Conservation (phyloP, 495 filamentous ascomycete genomes). For the Xylaria telfairii region DNA sequence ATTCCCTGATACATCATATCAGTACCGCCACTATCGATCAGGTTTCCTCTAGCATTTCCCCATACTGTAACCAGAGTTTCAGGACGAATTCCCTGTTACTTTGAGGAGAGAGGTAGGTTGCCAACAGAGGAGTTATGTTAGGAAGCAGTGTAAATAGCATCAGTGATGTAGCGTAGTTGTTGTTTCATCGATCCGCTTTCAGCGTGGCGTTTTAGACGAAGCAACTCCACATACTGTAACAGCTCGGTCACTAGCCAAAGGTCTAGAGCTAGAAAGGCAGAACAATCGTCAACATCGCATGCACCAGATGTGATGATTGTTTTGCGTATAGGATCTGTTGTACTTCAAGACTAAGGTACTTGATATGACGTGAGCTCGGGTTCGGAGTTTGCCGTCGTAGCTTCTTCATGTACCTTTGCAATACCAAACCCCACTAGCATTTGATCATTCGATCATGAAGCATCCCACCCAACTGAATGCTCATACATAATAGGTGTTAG, state of each 20-base stretch:
- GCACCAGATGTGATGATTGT: not conserved
- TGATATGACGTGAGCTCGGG: not conserved
- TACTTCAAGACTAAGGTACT: not conserved
- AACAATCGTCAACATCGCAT: not conserved
- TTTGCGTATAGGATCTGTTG: not conserved
- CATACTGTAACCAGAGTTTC: not conserved
- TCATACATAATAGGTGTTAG: not conserved
- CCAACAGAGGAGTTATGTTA: not conserved
- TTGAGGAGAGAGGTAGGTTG: not conserved
- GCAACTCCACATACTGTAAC: not conserved
- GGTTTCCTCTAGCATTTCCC: not conserved
- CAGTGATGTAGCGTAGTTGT: not conserved
- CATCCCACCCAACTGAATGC: not conserved
- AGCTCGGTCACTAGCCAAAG: not conserved
- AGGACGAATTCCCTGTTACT: not conserved
- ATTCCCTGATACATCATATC: not conserved
- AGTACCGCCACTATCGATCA: not conserved
- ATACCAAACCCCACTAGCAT: not conserved
- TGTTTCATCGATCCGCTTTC: not conserved
- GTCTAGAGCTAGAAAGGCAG: not conserved
- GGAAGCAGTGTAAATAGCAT: not conserved
- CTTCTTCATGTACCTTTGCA: not conserved
- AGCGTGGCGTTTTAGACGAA: not conserved
- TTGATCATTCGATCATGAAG: not conserved
- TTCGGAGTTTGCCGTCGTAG: not conserved